Base-by-base conservation (phyloP, 331 rosid species). In the Malus hybrid region DNA sequence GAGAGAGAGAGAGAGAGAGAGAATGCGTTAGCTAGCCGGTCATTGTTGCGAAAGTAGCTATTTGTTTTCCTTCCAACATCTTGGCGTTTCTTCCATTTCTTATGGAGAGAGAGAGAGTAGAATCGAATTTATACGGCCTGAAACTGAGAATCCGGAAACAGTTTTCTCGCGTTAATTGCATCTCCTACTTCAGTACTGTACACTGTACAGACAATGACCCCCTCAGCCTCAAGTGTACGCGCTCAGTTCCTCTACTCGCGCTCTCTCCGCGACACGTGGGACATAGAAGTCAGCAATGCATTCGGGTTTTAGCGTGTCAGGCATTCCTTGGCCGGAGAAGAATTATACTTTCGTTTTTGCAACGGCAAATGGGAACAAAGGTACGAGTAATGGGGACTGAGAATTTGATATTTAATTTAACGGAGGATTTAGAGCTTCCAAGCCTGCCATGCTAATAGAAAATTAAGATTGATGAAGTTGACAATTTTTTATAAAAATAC, bases 11-110 rank as follows among this genome's bases (percentile, higher is more conserved):
- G 75, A 71, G 77, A 69, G 73, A 75, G 63, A 73, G 67, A 79
- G 65, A 20, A 42, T 9, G 78, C 72, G 80, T 85, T 77, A 72
- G 89, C 84, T 82, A 69, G 71, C 26, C 42, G 86, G 86, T 85
- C 86, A 66, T 77, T 82, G 80, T 85, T 50, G 77, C 65, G 80
- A 75, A 82, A 62, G 78, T 70, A 68, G 74, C 20, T 42, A 34
- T 48, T 68, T 75, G 24, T 81, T 56, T 63, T 81, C 67, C 81
- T 64, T 26, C n/a, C 72, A n/a, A 57, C 44, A 33, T 44, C 28
- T 66, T 66, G 77, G 82, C 81, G 78, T 80, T 84, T 78, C 80
- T 13, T 58, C 50, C 5, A 44, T 44, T 44, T 44, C 50, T 53
- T n/a, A 53, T 3, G n/a, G 15, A 32, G 58, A 69, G 73, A 46